Base-by-base conservation (phyloP, 148 eudicot genomes). In the Heliosperma pusillum region DNA sequence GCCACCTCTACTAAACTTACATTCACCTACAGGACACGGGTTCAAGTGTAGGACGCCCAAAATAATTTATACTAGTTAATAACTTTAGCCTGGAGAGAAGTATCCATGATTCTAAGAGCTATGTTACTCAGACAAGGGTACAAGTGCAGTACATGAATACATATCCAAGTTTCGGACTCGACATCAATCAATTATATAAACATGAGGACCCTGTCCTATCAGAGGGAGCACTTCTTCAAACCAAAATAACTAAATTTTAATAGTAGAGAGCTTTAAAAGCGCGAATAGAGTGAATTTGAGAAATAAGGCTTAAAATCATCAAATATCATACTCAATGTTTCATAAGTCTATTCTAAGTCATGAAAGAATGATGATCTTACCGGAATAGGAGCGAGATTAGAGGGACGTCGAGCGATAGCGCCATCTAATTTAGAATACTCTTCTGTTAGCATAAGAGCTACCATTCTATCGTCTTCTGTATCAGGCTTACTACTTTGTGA, bases 381-480 rank as follows among this genome's bases (percentile, higher is more conserved):
- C 67, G 93, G 87, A 78, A 90, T 78, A 64, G 98, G 90, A 47
- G 91, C 93, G 8, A 93, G 89, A 71, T 81, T 85, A 74, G 93
- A 77, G 40, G 89, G 88, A 52, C 98, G 90, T 20, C 85, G 85
- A 78, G 86, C 92, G 82, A 93, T 83, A 71, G 89, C 83, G 59
- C 88, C 88, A 74, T 90, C 93, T 75, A 89, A 74, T 61, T 88
- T 81, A 67, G 88, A 87, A 80, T 88, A 89, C 77, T 93, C 98
- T 85, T 93, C 98, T 27, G 98, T 85, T 40, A 93, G 74, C 73
- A 89, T 81, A n/a, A 81, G 75, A 53, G 98, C 98, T 84, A 93
- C 90, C 96, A 90, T 90, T 83, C 80, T 79, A 74, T 93, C 98
- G 85, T 92, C 88, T 26, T 90, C 90, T 52, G 86, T 78, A 44